Evolutionary conservation across 2,329 filamentous ascomycete genomes (phyloP).

Genomic region (Aspergillus viridinutans): DNA sequence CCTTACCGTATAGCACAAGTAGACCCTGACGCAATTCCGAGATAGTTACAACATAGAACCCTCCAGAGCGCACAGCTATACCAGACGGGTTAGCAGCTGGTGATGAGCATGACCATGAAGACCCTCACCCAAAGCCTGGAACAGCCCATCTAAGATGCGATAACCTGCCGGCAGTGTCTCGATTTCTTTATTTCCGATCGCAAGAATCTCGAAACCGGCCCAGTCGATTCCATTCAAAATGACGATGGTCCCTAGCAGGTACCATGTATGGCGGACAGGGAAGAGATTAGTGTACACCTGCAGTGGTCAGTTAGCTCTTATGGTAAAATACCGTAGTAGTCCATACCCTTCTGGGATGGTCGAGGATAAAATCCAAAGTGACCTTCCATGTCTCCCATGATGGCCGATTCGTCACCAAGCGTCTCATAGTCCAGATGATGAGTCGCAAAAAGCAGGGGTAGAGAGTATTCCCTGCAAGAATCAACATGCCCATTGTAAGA

Average conservation of each 20-base stretch:
- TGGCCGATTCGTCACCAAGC: slow-evolving; percentile 24
- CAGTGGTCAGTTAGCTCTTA: slow-evolving; percentile 4
- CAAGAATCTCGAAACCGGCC: slow-evolving; percentile 62
- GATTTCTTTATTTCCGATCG: slow-evolving; percentile 57
- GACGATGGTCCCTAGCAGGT: slow-evolving; percentile 59
- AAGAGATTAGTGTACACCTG: slow-evolving; percentile 50
- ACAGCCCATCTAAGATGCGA: slow-evolving; percentile 61
- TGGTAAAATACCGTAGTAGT: background rate
- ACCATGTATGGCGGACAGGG: slow-evolving; percentile 61
- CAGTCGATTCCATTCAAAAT: slow-evolving; percentile 61
- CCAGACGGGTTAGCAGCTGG: background rate
- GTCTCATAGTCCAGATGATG: slow-evolving; percentile 50
- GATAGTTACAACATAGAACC: slow-evolving; percentile 63
- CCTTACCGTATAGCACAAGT: slow-evolving; percentile 28
- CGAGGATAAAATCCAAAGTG: slow-evolving; percentile 32
- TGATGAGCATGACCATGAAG: background rate
- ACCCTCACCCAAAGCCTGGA: slow-evolving; percentile 52
- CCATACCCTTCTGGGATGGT: slow-evolving; percentile 31
- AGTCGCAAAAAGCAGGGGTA: slow-evolving; percentile 62
- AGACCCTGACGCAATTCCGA: slow-evolving; percentile 46
- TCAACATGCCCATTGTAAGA: slow-evolving; percentile 51
- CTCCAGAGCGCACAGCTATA: slow-evolving; percentile 55
- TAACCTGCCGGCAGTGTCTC: slow-evolving; percentile 50
- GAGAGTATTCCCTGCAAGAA: slow-evolving; percentile 63
- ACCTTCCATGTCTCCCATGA: slow-evolving; percentile 27